Base-by-base conservation (phyloP, 2,329 filamentous ascomycete species). In the Capronia epimyces region DNA sequence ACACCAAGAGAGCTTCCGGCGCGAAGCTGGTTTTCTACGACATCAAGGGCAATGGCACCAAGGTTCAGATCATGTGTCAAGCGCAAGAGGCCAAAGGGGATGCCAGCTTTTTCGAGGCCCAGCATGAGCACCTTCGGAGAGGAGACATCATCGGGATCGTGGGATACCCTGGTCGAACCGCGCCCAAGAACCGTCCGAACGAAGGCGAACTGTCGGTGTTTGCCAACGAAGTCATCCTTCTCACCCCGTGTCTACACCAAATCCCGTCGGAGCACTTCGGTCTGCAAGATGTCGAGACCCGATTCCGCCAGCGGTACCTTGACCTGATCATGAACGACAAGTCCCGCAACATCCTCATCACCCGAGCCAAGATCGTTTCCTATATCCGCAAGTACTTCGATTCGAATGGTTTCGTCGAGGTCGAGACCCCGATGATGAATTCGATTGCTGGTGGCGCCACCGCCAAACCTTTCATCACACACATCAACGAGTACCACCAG, bases 371-470 rank as follows among this genome's bases (percentile, higher is more conserved):
- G 79, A 90, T 97, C 65, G 82, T 95, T 66, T 83, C 81, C 55
- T 96, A 89, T 67, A 86, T 98, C 60, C 87, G 93, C 61, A 80
- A 81, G 63, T 98, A 85, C 77, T 88, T 98, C 62, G 87, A 96
- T 64, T 80, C 84, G 61, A 80, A 85, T 47, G 87, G 91, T 63
- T 98, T 98, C 69, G 77, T 89, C 49, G 90, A 96, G 69, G 90
- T 97, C 21, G 89, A 97, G 73, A 98, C 93, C 0, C 91, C 93
- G 3, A 96, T 97, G 82, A 90, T 98, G 80, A 94, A 95, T 68
- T 81, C 87, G 64, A 95, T 95, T 66, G 89, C 93, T 24, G 94
- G 93, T 62, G 93, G 93, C 66, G 93, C 93, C 27, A 97, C 93
- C 1, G 93, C 93, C 52, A 89, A 87, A 75, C 93, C 93, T 3